These are phyloP conservation scores for Colletotrichum navitas DNA, from an alignment of 2,329 filamentous ascomycete genomes.

Conservation along the genomic window DNA sequence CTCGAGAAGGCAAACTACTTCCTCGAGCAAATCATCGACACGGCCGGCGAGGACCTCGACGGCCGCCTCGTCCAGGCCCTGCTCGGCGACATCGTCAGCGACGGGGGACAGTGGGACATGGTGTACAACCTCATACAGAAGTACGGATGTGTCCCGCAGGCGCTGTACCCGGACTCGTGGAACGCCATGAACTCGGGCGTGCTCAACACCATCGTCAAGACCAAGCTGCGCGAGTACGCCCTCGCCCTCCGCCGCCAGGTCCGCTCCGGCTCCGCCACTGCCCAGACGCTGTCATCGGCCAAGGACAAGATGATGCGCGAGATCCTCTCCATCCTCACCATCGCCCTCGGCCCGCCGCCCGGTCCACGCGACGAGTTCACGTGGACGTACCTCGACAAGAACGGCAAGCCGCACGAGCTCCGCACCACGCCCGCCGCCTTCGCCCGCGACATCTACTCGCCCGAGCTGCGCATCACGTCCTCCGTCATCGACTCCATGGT, in stretches of 20 bases:
- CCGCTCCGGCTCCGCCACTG: conserved; percentile 48
- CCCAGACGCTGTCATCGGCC: conserved; percentile 57
- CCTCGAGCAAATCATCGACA: conserved; percentile 85
- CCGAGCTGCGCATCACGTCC: conserved; percentile 69
- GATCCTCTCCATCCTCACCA: conserved; percentile 83
- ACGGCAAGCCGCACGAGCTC: conserved; percentile 73
- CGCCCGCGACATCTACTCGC: conserved; percentile 74
- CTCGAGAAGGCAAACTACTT: conserved; percentile 93
- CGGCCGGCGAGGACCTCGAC: conserved; percentile 77
- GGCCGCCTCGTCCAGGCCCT: conserved; percentile 79
- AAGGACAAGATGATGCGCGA: conserved; percentile 85
- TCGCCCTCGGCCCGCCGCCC: conserved; percentile 85
- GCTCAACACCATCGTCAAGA: conserved; percentile 82
- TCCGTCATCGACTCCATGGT: conserved; percentile 77
- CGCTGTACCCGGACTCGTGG: conserved; percentile 84
- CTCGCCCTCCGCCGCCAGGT: conserved; percentile 75
- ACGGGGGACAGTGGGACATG: conserved; percentile 95
- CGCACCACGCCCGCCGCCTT: conserved; percentile 78
- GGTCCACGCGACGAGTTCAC: conserved; percentile 75
- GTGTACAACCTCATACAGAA: conserved; percentile 86
- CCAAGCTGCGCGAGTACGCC: conserved; percentile 88
- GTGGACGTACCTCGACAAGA: conserved; percentile 83
- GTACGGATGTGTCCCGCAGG: conserved; percentile 88
- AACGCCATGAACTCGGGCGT: conserved; percentile 78
- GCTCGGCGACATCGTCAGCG: conserved; percentile 75